Conservation (phyloP, 2,329 filamentous ascomycete genomes). For the Teratosphaeria zuluensis region DNA sequence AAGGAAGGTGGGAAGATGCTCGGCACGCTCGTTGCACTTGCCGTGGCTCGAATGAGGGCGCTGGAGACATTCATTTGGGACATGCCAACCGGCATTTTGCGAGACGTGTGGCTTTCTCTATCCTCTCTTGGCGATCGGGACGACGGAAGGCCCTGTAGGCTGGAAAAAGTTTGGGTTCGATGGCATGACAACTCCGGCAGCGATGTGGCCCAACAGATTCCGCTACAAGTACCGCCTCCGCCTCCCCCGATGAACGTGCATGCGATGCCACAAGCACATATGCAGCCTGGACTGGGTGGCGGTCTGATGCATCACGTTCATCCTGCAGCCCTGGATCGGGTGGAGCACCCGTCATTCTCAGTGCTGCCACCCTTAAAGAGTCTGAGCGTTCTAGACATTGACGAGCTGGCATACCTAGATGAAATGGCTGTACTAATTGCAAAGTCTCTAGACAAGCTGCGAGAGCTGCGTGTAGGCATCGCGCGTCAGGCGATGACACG, state of each 20-base stretch:
- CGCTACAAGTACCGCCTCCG: slow-evolving; percentile 23
- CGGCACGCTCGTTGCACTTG: slow-evolving; percentile 69
- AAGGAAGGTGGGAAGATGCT: slow-evolving; percentile 84
- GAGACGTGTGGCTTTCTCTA: slow-evolving; percentile 72
- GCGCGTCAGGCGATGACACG: slow-evolving; percentile 43
- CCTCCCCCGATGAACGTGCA: slow-evolving; percentile 13
- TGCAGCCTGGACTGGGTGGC: slow-evolving; percentile 3
- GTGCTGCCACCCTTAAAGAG: slow-evolving; percentile 65
- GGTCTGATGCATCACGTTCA: slow-evolving; percentile 9
- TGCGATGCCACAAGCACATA: slow-evolving; percentile 11
- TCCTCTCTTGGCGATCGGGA: slow-evolving; percentile 57
- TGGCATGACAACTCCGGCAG: slow-evolving; percentile 66
- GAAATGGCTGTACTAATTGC: slow-evolving; percentile 72
- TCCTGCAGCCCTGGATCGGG: slow-evolving; percentile 38
- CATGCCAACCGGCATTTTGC: slow-evolving; percentile 75
- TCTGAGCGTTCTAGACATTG: slow-evolving; percentile 68
- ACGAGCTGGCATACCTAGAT: slow-evolving; percentile 72
- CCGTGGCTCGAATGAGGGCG: slow-evolving; percentile 71
- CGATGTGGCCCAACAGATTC: slow-evolving; percentile 31
- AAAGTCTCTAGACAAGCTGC: slow-evolving; percentile 54
- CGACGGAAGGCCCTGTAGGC: slow-evolving; percentile 51
- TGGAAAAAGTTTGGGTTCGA: slow-evolving; percentile 68
- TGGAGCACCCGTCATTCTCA: slow-evolving; percentile 73
- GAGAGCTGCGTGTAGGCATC: slow-evolving; percentile 66
- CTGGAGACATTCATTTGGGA: slow-evolving; percentile 80